phyloP scores from a whole-genome alignment of 495 filamentous ascomycete genomes.

The Letharia columbiana region DNA sequence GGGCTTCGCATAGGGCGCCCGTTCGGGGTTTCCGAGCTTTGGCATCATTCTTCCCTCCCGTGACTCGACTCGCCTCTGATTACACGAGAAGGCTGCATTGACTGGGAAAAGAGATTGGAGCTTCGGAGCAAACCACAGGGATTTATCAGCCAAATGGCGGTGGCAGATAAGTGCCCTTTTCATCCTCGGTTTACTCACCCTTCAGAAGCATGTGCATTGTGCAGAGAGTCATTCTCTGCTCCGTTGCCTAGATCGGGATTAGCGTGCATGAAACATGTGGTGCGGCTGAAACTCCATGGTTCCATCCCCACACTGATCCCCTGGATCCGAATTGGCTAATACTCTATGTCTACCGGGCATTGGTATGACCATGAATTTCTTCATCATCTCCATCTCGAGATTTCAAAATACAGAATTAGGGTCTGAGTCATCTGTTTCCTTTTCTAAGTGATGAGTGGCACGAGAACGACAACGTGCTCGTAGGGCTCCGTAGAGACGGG shows the following conservation, averaged over 20 bases:
- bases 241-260: slow-evolving; percentile 3
- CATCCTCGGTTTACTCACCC: not conserved
- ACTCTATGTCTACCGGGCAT: too few species aligned
- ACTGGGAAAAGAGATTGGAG: not conserved
- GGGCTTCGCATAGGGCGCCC: slow-evolving; percentile 4
- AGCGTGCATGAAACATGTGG: slow-evolving; percentile 3
- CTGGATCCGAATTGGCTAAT: not conserved
- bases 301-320: not conserved
- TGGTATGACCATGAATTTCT: not conserved
- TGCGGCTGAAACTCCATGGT: not conserved
- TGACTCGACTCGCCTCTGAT: slow-evolving; percentile 7
- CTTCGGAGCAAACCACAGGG: not conserved
- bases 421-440: not conserved
- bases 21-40: slow-evolving; percentile 14
- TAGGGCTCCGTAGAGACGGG: not conserved
- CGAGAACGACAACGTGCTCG: not conserved
- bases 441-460: not conserved
- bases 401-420: not conserved
- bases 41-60: slow-evolving; percentile 7
- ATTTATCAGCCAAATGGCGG: slow-evolving; percentile 21
- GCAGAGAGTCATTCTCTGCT: slow-evolving; percentile 3
- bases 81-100: slow-evolving; percentile 16
- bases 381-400: not conserved
- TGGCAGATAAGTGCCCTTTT: slow-evolving; percentile 10
- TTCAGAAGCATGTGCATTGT: not conserved